These are phyloP conservation scores for Saccharomyces hybrid DNA, from an alignment of 1,139 yeast species.

Conservation along the genomic window DNA sequence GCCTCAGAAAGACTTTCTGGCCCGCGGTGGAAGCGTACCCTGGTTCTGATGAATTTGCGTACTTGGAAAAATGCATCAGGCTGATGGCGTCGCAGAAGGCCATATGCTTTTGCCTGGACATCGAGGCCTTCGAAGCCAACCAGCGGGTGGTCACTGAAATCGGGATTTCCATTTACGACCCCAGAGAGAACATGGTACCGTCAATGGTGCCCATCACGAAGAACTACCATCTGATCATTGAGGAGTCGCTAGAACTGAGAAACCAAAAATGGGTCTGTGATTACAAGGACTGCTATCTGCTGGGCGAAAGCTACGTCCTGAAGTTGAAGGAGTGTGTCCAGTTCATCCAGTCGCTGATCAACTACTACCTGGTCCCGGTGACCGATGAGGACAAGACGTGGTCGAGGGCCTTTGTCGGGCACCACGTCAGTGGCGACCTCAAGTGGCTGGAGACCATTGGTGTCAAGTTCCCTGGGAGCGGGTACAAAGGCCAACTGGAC, in stretches of 20 bases:
- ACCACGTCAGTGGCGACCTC: slow-evolving; percentile 59
- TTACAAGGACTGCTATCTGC: slow-evolving; percentile 47
- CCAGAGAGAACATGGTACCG: slow-evolving; percentile 32
- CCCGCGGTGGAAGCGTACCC: slow-evolving; percentile 23
- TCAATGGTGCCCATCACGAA: slow-evolving; percentile 28
- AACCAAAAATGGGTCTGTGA: slow-evolving; percentile 62
- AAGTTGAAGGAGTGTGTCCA: slow-evolving; percentile 33
- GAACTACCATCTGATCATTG: slow-evolving; percentile 50
- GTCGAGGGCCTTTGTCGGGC: slow-evolving; percentile 53
- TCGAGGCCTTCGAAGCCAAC: slow-evolving; percentile 57
- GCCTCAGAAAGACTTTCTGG: not conserved
- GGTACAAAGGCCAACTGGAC: not conserved
- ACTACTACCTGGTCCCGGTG: slow-evolving; percentile 35
- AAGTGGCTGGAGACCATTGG: slow-evolving; percentile 45
- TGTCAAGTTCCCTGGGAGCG: slow-evolving; percentile 37
- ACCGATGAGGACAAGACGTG: slow-evolving; percentile 21
- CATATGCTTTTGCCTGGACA: slow-evolving; percentile 49
- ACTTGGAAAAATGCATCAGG: slow-evolving; percentile 21
- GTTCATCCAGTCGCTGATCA: slow-evolving; percentile 39
- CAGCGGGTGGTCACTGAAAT: slow-evolving; percentile 50
- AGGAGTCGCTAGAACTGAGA: slow-evolving; percentile 39
- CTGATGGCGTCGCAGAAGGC: slow-evolving; percentile 28
- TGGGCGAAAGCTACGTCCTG: slow-evolving; percentile 49
- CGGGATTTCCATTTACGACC: slow-evolving; percentile 63
- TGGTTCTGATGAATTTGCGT: slow-evolving; percentile 17